A percentile compares a stretch with the other conserved stretches of the same genome.
Conservation (phyloP, 2,329 filamentous ascomycete genomes). For the Sphaerulina vaccinii region DNA sequence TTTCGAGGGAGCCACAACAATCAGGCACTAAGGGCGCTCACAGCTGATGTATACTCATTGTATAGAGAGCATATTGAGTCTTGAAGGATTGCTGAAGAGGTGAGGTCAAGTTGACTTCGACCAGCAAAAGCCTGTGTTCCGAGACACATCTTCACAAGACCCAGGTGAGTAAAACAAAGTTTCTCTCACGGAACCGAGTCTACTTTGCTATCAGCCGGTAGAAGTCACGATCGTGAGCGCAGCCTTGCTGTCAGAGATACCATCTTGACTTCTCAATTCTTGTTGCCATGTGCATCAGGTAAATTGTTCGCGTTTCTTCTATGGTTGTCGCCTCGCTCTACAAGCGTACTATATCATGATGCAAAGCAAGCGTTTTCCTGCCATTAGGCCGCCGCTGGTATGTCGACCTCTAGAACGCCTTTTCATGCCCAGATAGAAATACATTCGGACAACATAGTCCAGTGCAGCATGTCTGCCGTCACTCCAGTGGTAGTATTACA, state of each 20-base stretch:
- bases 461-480: not conserved
- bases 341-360: no score
- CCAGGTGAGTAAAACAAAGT: no score
- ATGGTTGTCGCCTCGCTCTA: no score
- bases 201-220: no score
- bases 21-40: not conserved
- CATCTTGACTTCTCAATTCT: no score
- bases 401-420: not conserved
- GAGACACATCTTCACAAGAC: not conserved
- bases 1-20: not conserved
- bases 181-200: no score
- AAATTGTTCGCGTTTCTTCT: no score
- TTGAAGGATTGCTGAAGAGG: not conserved
- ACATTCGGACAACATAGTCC: not conserved
- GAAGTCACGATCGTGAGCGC: no score
- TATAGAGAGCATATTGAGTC: not conserved
- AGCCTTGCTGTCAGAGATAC: no score
- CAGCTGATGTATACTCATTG: not conserved
- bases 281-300: no score
- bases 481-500: constrained; percentile 7
- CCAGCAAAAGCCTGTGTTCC: constrained; percentile 3
- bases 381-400: no score
- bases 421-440: not conserved
- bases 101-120: constrained; percentile 12
- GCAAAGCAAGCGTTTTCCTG: no score